These are phyloP conservation scores for Psilocybe cubensis DNA, from an alignment of 768 basidiomycete genomes.

Conservation along the genomic window DNA sequence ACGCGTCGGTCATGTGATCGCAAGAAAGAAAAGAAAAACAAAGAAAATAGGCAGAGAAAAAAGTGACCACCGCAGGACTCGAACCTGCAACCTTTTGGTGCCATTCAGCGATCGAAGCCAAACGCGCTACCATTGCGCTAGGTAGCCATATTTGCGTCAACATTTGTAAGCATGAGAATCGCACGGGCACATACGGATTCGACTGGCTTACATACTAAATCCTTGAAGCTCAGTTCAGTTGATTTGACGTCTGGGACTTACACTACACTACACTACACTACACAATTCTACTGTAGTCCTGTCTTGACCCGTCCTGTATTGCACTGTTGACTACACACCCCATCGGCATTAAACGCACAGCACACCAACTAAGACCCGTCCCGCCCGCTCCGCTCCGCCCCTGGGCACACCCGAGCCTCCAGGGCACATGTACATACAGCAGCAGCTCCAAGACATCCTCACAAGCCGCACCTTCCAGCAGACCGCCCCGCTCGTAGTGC, in stretches of 20 bases:
- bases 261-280: too few relatives aligned
- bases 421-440: constrained; percentile 52
- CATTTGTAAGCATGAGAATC: background rate
- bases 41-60: constrained; percentile 11
- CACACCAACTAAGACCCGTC: too few relatives aligned
- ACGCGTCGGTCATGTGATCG: constrained; percentile 24
- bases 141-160: constrained; percentile 54
- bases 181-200: background rate
- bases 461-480: constrained; percentile 52
- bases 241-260: too few relatives aligned
- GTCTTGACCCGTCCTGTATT: too few relatives aligned
- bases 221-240: too few relatives aligned
- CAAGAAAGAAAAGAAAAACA: background rate
- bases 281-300: too few relatives aligned
- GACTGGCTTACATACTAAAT: too few relatives aligned
- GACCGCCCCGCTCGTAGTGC: constrained; percentile 55
- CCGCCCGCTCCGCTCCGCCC: too few relatives aligned
- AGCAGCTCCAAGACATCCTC: constrained; percentile 43
- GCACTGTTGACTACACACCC: too few relatives aligned
- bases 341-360: too few relatives aligned
- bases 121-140: constrained; percentile 96
- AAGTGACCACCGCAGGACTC: constrained; percentile 90
- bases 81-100: constrained; percentile 96
- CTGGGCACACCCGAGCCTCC: too few relatives aligned
- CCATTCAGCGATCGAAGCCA: constrained; percentile 81